Base-by-base conservation (phyloP, 768 basidiomycete species). In the Tubosaeta sp. region DNA sequence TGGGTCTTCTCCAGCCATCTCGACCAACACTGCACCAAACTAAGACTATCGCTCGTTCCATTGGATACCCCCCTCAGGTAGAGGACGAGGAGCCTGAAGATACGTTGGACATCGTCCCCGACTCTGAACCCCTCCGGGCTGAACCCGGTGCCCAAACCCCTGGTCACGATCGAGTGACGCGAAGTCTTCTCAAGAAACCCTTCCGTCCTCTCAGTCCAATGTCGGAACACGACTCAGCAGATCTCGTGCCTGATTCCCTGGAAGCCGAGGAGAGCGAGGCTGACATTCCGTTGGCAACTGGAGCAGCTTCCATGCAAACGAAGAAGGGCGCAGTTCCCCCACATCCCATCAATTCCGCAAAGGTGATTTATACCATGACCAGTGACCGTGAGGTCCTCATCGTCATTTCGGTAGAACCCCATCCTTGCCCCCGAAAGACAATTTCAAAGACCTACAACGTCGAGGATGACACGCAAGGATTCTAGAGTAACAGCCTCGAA, bases 61-160 rank as follows among this genome's bases (percentile, higher is more conserved):
- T 10, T 31, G 29, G 22, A 16, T 29, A 44, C 12, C 59, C 39
- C 32, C 37, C 8, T 39, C 49, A 2, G 14, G 22, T 16, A 44
- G 50, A 26, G 25, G 35, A 43, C 4, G 51, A 43, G 10, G 53
- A 58, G 25, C 48, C 35, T 38, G 74, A 73, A 37, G 75, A 74
- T 56, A 47, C 57, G 5, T 71, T 76, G 58, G 81, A 81, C 31
- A 50, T 84, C 46, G 72, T 88, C 14, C 83, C 85, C 3, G 86
- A 86, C 61, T 86, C 85, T 3, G 85, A 86, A 55, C 78, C 81
- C 43, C 63, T 69, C 17, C 71, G 71, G 27, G 73, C 69, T 19
- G 70, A 64, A 43, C 53, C 54, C 9, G 46, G 55, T n/a, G 13
- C 42, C 22, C 37, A 57, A 44, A 51, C 57, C 13, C 54, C 60